Evolutionary conservation across 1,284 basidiomycete species (phyloP).

Genomic region (Cryptococcus sp.): DNA sequence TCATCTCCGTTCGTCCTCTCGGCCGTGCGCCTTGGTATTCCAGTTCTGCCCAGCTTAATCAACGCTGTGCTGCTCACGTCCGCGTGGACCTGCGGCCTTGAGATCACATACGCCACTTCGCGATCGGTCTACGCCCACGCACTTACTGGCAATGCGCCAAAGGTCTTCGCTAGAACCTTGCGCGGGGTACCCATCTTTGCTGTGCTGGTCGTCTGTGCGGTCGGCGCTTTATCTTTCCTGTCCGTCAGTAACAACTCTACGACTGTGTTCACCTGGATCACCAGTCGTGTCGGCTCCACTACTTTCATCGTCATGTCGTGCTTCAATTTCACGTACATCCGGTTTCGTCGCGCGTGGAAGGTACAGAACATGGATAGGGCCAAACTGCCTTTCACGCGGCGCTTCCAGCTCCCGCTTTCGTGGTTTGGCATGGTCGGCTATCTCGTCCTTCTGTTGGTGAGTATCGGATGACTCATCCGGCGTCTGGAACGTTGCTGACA

Average conservation of each 20-base stretch:
- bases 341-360: no score
- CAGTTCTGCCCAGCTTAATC: constrained; percentile 48
- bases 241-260: constrained; percentile 25
- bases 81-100: constrained; percentile 46
- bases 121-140: constrained; percentile 40
- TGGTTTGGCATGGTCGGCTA: no score
- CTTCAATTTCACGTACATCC: no score
- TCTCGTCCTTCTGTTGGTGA: no score
- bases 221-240: constrained; percentile 32
- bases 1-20: neutral
- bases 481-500: no score
- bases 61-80: constrained; percentile 46
- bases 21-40: constrained; percentile 50
- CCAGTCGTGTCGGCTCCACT: constrained; percentile 13
- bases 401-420: no score
- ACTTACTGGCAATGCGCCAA: constrained; percentile 34
- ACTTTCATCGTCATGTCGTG: constrained; percentile 7
- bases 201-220: constrained; percentile 21
- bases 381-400: no score
- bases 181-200: constrained; percentile 34
- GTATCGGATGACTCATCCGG: no score
- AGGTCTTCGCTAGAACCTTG: constrained; percentile 27
- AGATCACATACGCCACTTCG: constrained; percentile 30
- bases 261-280: constrained; percentile 35
- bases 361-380: no score